Evolutionary conservation across 2,329 filamentous ascomycete genomes (phyloP), one percentile per base, ranked within the genome.

Genomic region (Phaeosphaeria sp.): DNA sequence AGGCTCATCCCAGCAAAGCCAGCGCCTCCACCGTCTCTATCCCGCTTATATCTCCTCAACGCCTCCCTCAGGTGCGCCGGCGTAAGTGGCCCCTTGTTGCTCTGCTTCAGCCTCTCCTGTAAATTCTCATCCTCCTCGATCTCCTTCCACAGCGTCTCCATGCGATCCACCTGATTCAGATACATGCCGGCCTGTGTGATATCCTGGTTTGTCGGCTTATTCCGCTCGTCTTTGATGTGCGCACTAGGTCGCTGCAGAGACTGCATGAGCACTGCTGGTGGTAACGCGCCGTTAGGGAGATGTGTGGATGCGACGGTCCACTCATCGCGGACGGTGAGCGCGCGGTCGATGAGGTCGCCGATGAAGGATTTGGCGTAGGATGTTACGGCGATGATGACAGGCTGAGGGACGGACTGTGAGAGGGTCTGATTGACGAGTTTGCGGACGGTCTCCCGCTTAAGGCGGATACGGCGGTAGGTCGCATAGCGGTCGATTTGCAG

Each of bases 341-440:
- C 90, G 49, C 83, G 80, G 73, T 92, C 90, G 61, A 93, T 89
- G 48, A 94, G 82, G 61, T 92, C 89, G 51, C 90, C 91, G 3
- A 91, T 85, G 73, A 91, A 93, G 59, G 91, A 83, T 77, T 94
- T 94, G 48, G 89, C 87, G 20, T 91, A 90, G 0, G 89, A 87
- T 49, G 88, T 89, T 70, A 93, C 89, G n/a, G 89, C 89, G 21
- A 90, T 87, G 60, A 91, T 88, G 49, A 93, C 89, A 66, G 86
- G 89, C 20, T 86, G 83, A 0, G 90, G 89, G 0, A 92, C 91
- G 1, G 89, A 92, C 73, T 93, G 91, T 0, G 89, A 92, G 8
- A 93, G 88, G 1, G 91, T 92, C 57, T 91, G 89, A 70, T 93
- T 94, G 72, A 92, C 89, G 59, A 93, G 86, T 84, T 88, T 84